Evolutionary conservation across 2,329 filamentous ascomycete genomes (phyloP).

Genomic region (Alternaria sp.): DNA sequence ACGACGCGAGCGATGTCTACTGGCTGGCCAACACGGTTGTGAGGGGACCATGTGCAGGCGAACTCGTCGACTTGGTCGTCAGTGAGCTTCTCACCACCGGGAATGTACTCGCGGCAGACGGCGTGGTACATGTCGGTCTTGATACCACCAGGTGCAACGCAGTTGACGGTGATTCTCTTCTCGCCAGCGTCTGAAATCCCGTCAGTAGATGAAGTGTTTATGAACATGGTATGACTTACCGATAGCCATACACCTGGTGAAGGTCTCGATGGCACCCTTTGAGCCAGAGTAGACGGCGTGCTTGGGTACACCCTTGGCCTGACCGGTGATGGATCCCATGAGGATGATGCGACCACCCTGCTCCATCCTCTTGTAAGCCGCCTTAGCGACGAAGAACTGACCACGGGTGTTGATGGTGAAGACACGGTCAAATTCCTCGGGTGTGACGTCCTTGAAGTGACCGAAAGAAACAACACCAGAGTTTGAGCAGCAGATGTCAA

Average conservation of each 20-base stretch:
- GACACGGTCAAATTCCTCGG: slow-evolving; percentile 66
- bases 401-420: slow-evolving; percentile 69
- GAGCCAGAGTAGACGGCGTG: slow-evolving; percentile 63
- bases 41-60: slow-evolving; percentile 69
- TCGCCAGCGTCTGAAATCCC: slow-evolving; percentile 56
- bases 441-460: slow-evolving; percentile 62
- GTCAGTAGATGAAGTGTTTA: slow-evolving; percentile 25
- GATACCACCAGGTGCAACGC: slow-evolving; percentile 65
- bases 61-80: slow-evolving; percentile 69
- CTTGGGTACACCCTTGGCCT: slow-evolving; percentile 64
- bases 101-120: slow-evolving; percentile 71
- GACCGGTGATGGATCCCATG: slow-evolving; percentile 65
- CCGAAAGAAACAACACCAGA: slow-evolving; percentile 66
- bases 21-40: slow-evolving; percentile 71
- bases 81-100: slow-evolving; percentile 63
- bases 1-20: slow-evolving; percentile 73
- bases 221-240: slow-evolving; percentile 38
- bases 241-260: slow-evolving; percentile 64
- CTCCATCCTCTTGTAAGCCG: slow-evolving; percentile 63
- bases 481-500: slow-evolving; percentile 76
- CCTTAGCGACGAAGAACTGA: slow-evolving; percentile 69
- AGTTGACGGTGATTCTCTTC: slow-evolving; percentile 68
- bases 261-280: slow-evolving; percentile 65
- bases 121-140: slow-evolving; percentile 69
- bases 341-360: slow-evolving; percentile 63